These are phyloP conservation scores for Apiotrichum siamense DNA, from an alignment of 1,284 basidiomycete species.

Conservation along the genomic window DNA sequence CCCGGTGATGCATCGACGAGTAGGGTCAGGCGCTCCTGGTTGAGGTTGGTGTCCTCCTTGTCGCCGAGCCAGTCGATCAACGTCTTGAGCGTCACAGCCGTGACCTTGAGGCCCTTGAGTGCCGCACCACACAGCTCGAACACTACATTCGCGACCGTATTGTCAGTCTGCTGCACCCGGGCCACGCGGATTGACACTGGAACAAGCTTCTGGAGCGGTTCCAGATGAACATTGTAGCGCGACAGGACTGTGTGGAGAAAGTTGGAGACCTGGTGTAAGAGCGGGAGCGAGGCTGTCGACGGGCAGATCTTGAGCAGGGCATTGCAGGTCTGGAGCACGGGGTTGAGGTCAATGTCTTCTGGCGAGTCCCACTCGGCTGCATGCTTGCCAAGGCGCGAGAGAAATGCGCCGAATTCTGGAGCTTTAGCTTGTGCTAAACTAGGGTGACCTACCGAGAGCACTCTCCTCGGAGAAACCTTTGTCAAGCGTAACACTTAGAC, in stretches of 20 bases:
- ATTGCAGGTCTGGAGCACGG: conserved; percentile 18
- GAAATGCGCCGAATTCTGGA: conserved; percentile 28
- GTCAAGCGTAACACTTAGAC: conserved; percentile 14
- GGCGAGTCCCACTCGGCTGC: conserved; percentile 29
- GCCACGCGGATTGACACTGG: conserved; percentile 8
- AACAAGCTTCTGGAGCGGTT: conserved; percentile 7
- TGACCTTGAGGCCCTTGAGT: conserved; percentile 20
- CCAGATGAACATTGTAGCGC: conserved; percentile 20
- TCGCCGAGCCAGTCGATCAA: conserved; percentile 21
- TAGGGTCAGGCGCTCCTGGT: neutral
- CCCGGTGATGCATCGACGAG: conserved; percentile 22
- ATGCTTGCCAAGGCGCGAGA: conserved; percentile 31
- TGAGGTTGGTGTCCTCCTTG: neutral
- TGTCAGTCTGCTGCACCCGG: conserved; percentile 12
- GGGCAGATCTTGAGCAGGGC: conserved; percentile 17
- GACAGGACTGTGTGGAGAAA: conserved; percentile 27
- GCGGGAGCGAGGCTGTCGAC: conserved; percentile 1
- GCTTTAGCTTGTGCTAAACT: neutral
- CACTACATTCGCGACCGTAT: conserved; percentile 26
- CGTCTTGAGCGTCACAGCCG: conserved; percentile 18
- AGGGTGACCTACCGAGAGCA: conserved; percentile 18
- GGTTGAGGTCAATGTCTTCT: conserved; percentile 32
- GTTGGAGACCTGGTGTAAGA: conserved; percentile 33
- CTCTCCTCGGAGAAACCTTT: conserved; percentile 22
- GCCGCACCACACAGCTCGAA: conserved; percentile 24